phyloP scores from a whole-genome alignment of 345 rosid species.

The Cardiospermum halicacabum region DNA sequence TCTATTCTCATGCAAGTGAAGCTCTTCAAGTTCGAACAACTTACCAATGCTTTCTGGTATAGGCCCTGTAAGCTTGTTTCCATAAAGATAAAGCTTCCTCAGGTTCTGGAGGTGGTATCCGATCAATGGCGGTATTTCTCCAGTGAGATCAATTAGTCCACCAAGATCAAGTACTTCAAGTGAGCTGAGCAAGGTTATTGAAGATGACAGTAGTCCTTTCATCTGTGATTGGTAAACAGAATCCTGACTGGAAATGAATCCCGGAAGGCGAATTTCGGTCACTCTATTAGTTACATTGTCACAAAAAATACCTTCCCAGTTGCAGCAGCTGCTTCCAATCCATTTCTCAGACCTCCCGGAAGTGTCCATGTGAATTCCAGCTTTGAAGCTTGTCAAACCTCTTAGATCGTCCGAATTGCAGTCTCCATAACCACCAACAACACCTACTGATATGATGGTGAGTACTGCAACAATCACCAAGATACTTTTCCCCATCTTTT shows the following conservation, averaged over 20 bases:
- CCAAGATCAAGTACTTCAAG: slow-evolving; percentile 55
- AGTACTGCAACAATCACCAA: slow-evolving; percentile 19
- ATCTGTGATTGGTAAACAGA: slow-evolving; percentile 37
- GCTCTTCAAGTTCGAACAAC: slow-evolving; percentile 38
- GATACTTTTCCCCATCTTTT: slow-evolving; percentile 32
- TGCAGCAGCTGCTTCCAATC: slow-evolving; percentile 38
- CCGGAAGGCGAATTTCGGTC: slow-evolving; percentile 37
- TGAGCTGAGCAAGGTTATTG: slow-evolving; percentile 31
- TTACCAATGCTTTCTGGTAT: slow-evolving; percentile 50
- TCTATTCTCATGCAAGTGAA: slow-evolving; percentile 43
- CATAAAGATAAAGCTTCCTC: slow-evolving; percentile 35
- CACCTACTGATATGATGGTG: slow-evolving; percentile 2
- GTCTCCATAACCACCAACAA: slow-evolving; percentile 7
- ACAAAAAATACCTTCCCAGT: slow-evolving; percentile 51
- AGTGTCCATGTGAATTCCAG: slow-evolving; percentile 34
- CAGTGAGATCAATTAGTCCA: slow-evolving; percentile 38
- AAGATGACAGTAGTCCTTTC: slow-evolving; percentile 43
- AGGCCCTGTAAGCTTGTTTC: slow-evolving; percentile 41
- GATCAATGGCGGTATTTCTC: slow-evolving; percentile 39
- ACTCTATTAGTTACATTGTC: slow-evolving; percentile 38
- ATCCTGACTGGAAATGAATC: slow-evolving; percentile 35
- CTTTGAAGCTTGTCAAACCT: slow-evolving; percentile 37
- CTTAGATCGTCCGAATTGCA: slow-evolving; percentile 39
- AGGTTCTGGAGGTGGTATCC: slow-evolving; percentile 36
- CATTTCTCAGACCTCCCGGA: slow-evolving; percentile 42